A percentile compares a stretch with the other conserved stretches of the same genome.
Conservation (phyloP, 208 protist genomes). For the Wallacemonas rigidus region DNA sequence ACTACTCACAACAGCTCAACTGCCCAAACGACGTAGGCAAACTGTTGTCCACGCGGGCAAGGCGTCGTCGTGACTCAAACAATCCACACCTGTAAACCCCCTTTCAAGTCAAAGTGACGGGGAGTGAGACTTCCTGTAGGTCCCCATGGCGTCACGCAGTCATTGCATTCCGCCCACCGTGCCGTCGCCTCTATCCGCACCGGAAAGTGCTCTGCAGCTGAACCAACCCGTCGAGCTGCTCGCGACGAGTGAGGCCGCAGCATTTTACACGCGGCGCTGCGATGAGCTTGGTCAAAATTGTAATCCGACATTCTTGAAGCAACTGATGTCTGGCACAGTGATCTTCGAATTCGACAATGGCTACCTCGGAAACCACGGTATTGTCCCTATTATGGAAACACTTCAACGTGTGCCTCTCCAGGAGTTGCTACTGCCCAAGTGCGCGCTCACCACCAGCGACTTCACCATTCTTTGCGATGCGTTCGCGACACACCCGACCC, state of each 20-base stretch:
- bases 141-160: too few species aligned
- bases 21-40: too few species aligned
- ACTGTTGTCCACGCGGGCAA: too few species aligned
- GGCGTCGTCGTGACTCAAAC: too few species aligned
- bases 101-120: too few species aligned
- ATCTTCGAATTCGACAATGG: constrained; percentile 79
- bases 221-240: constrained; percentile 26
- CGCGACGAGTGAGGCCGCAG: constrained; percentile 27
- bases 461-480: constrained; percentile 48
- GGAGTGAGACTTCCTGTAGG: too few species aligned
- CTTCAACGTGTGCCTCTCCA: constrained; percentile 52
- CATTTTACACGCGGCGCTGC: constrained; percentile 70
- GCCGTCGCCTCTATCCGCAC: too few species aligned
- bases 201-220: not conserved
- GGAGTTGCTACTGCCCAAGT: constrained; percentile 51
- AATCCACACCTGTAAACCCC: too few species aligned
- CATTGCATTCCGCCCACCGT: too few species aligned
- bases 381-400: constrained; percentile 69
- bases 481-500: constrained; percentile 54
- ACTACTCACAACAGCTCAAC: too few species aligned
- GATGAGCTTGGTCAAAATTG: constrained; percentile 22
- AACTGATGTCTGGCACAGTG: constrained; percentile 42
- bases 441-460: constrained; percentile 53
- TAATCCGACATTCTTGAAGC: constrained; percentile 68
- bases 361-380: constrained; percentile 79